Evolutionary conservation across 1,284 basidiomycete genomes (phyloP).

Genomic region (Amylostereum areolatum): DNA sequence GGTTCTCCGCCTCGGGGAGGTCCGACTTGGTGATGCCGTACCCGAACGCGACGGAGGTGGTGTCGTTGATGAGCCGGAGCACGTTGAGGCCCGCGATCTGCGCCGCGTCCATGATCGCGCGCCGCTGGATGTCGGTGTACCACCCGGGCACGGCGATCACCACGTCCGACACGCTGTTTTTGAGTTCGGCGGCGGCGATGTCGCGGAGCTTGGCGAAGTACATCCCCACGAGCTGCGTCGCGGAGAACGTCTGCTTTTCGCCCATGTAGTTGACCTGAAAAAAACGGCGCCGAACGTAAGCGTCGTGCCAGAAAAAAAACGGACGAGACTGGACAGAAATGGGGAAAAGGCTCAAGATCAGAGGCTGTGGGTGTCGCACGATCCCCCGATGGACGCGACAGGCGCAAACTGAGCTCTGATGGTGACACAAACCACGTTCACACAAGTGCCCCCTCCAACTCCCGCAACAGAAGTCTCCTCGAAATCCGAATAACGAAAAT

Average conservation of each 20-base stretch:
- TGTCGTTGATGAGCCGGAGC: conserved; percentile 92
- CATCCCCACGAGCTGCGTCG: conserved; percentile 82
- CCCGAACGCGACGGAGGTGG: conserved; percentile 87
- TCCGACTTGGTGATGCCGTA: conserved; percentile 97
- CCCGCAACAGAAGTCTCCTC: not conserved
- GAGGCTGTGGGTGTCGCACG: not conserved
- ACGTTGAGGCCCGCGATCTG: conserved; percentile 82
- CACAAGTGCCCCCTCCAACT: too few relatives aligned
- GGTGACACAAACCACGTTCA: too few relatives aligned
- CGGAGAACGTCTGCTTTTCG: conserved; percentile 72
- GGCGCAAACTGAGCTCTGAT: too few relatives aligned
- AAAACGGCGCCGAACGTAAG: too few relatives aligned
- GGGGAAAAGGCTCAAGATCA: not conserved
- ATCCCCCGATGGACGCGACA: too few relatives aligned
- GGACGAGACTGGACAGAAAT: conserved; percentile 10
- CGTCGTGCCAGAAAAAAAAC: conserved; percentile 1
- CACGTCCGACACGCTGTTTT: conserved; percentile 79
- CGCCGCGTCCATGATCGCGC: conserved; percentile 84
- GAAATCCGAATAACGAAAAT: not conserved
- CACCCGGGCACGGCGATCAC: conserved; percentile 93
- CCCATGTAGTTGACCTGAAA: conserved; percentile 80
- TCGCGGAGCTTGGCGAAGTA: conserved; percentile 88
- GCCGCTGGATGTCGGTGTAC: conserved; percentile 89
- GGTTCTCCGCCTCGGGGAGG: conserved; percentile 76
- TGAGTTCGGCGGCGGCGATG: conserved; percentile 79